These are phyloP conservation scores for Garcia nutans DNA, from an alignment of 345 rosid species.

Conservation along the genomic window DNA sequence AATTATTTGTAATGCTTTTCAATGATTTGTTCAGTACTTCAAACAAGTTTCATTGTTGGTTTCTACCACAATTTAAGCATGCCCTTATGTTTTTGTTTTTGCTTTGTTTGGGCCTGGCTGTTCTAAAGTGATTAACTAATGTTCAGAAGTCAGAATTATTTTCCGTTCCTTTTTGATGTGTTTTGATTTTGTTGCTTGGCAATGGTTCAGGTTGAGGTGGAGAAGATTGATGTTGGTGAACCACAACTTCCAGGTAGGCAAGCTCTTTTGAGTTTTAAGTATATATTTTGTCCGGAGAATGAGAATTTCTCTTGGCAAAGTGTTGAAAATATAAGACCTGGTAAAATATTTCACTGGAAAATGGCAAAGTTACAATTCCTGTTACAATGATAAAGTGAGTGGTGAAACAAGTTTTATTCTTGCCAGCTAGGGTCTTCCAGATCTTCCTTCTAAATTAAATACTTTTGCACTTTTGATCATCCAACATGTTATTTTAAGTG, in stretches of 20 bases:
- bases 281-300: neutral
- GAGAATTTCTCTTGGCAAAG: neutral
- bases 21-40: neutral
- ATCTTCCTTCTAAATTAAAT: neutral
- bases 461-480: neutral
- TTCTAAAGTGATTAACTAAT: neutral
- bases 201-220: slow-evolving; percentile 66
- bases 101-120: neutral
- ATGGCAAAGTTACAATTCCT: neutral
- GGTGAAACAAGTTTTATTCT: neutral
- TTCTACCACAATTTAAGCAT: neutral
- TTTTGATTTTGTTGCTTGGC: neutral
- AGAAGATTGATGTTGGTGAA: slow-evolving; percentile 68
- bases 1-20: too few relatives aligned
- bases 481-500: neutral
- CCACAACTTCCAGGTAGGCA: slow-evolving; percentile 49
- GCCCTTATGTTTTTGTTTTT: neutral
- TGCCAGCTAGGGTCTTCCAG: neutral
- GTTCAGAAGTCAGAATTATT: neutral
- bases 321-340: neutral
- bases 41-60: neutral
- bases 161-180: slow-evolving; percentile 1
- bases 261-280: slow-evolving; percentile 6
- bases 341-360: neutral
- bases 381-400: neutral